phyloP scores from a whole-genome alignment of 495 filamentous ascomycete species.

The Daldinia vernicosa region DNA sequence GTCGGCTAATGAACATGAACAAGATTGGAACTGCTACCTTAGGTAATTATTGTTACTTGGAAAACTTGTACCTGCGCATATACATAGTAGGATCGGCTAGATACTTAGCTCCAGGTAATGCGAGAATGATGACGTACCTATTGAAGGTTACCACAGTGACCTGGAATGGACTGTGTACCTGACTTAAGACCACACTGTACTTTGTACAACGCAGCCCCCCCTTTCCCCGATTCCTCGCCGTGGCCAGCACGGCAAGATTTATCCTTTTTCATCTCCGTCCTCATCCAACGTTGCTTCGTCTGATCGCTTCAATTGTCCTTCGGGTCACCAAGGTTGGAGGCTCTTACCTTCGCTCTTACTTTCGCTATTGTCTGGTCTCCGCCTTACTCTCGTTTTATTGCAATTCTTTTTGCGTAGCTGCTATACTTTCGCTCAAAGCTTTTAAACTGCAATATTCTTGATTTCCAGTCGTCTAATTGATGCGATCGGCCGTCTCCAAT shows the following conservation, averaged over 20 bases:
- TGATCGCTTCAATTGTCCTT: conserved; percentile 22
- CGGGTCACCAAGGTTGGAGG: conserved; percentile 10
- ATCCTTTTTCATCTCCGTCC: conserved; percentile 19
- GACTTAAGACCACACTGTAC: conserved; percentile 12
- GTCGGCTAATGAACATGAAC: conserved; percentile 33
- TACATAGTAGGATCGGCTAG: background rate
- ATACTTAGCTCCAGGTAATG: conserved; percentile 17
- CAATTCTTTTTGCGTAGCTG: conserved; percentile 21
- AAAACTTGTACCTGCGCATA: conserved; percentile 10
- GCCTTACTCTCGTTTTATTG: conserved; percentile 8
- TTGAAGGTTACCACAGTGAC: conserved; percentile 28
- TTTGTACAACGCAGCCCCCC: conserved; percentile 21
- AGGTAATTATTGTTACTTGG: conserved; percentile 15
- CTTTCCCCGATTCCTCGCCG: conserved; percentile 34
- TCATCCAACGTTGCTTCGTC: conserved; percentile 10
- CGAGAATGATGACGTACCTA: conserved; percentile 33
- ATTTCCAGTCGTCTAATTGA: conserved; percentile 9
- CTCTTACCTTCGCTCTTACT: conserved; percentile 32
- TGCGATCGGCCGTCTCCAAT: conserved; percentile 15
- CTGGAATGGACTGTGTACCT: conserved; percentile 7
- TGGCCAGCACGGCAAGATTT: conserved; percentile 27
- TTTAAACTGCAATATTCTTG: conserved; percentile 6
- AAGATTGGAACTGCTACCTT: conserved; percentile 12
- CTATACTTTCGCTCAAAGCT: conserved; percentile 16
- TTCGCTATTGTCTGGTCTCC: background rate